Base-by-base conservation (phyloP, 495 filamentous ascomycete species). In the Cryomyces minteri region DNA sequence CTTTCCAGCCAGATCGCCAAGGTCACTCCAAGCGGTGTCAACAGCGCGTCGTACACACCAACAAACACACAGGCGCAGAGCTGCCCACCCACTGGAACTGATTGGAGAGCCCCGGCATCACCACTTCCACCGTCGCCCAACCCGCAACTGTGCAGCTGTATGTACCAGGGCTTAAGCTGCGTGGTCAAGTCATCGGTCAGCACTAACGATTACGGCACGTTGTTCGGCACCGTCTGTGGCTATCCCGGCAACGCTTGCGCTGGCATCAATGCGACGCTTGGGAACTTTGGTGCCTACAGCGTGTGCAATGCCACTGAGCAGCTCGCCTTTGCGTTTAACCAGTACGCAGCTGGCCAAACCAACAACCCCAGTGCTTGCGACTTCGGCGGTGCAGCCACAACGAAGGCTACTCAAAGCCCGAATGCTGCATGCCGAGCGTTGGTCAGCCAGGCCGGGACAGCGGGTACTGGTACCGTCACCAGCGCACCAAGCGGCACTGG, bases 241-340 rank as follows among this genome's bases (percentile, higher is more conserved):
- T 55, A 57, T 33, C 41, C 51, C 8, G 54, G 61, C 32, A 65
- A 70, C 46, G 65, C 68, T 46, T 94, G 90, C 65, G 62, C 60
- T 5, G 88, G 84, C 37, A 79, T 96, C 58, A 84, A 95, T 59
- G 71, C 67, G 10, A 75, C 73, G 42, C 74, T 69, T 18, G 90
- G 86, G 42, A 66, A 66, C 25, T 98, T 92, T 60, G 90, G 90
- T 42, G 77, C 84, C 5, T 96, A 87, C 67, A 75, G 77, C 62
- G 90, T 94, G 83, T 98, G 90, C 70, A 72, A 70, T 52, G 49
- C 76, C 51, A 74, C 68, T 49, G 69, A 93, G 61, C 72, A 90
- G 64, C 76, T 96, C 28, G 77, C 76, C 43, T 94, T 77, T 58
- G 81, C 77, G 32, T 69, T 95, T 50, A 79, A 94, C 66, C 61